Base-by-base conservation (phyloP, 805 yeast genomes). In the Ogataea trehalophila region DNA sequence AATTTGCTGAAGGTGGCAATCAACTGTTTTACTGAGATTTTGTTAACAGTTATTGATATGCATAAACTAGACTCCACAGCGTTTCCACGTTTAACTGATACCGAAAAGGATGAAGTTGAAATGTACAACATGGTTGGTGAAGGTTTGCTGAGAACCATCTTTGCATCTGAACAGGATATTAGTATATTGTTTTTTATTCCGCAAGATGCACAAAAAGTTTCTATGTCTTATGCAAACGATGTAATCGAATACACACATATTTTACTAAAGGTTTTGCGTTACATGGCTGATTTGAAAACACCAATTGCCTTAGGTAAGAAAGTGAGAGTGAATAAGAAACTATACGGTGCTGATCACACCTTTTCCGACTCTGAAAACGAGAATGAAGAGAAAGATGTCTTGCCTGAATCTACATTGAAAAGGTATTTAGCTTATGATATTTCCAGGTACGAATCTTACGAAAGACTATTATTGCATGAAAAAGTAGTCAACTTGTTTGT, bases 1-100 rank as follows among this genome's bases (percentile, higher is more conserved):
- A 77, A 79, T 44, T 72, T 87, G 2, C 75, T 83, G 4, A 89
- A 85, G 53, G 87, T 90, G 1, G 77, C 83, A 2, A 77, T 87
- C 76, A 71, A 79, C 37, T 77, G 87, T 46, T 80, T 87, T 61
- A 75, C 76, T 23, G 87, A 86, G 51, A 63, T 90, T 34, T 65
- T 92, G 5, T 57, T 74, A 18, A 70, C 76, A 5, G 55, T 63
- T 6, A 55, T 64, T 11, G 67, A 75, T 8, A 63, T 74, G 55
- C 75, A 38, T 47, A 55, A 52, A 17, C 54, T 56, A 11, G 60
- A 74, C 4, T 60, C 73, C 1, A 63, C 66, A 2, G 65, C 69
- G 6, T 72, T 82, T 64, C 70, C 74, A 15, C 55, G 60, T 6
- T 64, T 72, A 3, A 51, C 65, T 2, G 62, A 63, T 2, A 76